These are phyloP conservation scores for Lunularia cruciata DNA, from an alignment of 225 moss, liverwort and hornwort genomes.

Conservation along the genomic window DNA sequence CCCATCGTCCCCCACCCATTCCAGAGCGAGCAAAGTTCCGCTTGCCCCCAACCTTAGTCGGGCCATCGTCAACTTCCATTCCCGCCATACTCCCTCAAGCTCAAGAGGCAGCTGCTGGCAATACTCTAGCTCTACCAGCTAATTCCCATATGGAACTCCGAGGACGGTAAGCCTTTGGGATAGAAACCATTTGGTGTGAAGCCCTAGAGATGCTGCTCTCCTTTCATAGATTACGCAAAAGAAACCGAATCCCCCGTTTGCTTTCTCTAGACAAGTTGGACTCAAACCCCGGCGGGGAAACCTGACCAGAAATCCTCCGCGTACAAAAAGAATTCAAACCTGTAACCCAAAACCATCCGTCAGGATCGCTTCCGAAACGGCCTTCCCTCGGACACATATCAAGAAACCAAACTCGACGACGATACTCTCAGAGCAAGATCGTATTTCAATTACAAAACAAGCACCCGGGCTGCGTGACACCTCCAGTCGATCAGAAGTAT, in stretches of 20 bases:
- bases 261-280: not conserved
- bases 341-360: not conserved
- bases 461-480: not conserved
- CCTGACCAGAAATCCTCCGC: not conserved
- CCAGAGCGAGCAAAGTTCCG: slow-evolving; percentile 69
- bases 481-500: not conserved
- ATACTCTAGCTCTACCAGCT: slow-evolving; percentile 11
- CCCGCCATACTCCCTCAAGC: slow-evolving; percentile 61
- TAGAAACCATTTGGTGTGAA: slow-evolving; percentile 3
- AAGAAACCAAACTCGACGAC: not conserved
- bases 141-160: slow-evolving; percentile 7
- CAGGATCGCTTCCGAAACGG: not conserved
- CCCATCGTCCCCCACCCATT: slow-evolving; percentile 41
- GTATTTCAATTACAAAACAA: not conserved
- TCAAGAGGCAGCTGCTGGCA: slow-evolving; percentile 10
- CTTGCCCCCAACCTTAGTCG: slow-evolving; percentile 81
- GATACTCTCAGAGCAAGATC: not conserved
- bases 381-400: not conserved
- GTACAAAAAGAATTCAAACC: not conserved
- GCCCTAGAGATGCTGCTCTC: slow-evolving; percentile 1
- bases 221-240: not conserved
- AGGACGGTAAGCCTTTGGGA: not conserved
- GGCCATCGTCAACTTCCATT: slow-evolving; percentile 96
- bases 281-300: not conserved
- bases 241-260: not conserved